A percentile compares a stretch with the other conserved stretches of the same genome.
Evolutionary conservation across 169 alveolate genomes (phyloP).

Genomic region (Plasmodium malariae): DNA sequence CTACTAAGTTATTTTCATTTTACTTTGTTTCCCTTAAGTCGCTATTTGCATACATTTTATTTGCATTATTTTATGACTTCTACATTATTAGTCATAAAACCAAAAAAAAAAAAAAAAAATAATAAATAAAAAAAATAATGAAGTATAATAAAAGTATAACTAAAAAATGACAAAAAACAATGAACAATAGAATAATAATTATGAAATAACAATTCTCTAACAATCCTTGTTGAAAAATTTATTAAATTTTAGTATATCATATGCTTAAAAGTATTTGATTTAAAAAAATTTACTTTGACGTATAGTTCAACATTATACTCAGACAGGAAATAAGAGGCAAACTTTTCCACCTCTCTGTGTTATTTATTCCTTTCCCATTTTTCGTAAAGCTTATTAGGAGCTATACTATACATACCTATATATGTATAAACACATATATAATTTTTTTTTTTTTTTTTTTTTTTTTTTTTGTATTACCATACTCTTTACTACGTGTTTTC

Average conservation of each 20-base stretch:
- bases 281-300: background rate
- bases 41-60: background rate
- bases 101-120: background rate
- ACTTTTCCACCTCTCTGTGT: slow-evolving; percentile 5
- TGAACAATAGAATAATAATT: too few relatives aligned
- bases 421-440: too few relatives aligned
- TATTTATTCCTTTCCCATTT: slow-evolving; percentile 5
- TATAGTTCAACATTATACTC: slow-evolving; percentile 6
- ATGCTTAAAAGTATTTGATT: slow-evolving; percentile 52
- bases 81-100: background rate
- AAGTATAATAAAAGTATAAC: too few relatives aligned
- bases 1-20: background rate
- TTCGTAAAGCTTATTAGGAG: slow-evolving; percentile 16
- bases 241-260: background rate
- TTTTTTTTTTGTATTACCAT: background rate
- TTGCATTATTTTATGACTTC: background rate
- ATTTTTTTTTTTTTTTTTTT: slow-evolving; percentile 30
- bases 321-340: slow-evolving; percentile 7
- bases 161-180: too few relatives aligned
- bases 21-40: background rate
- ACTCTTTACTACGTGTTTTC: background rate
- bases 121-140: too few relatives aligned
- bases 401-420: too few relatives aligned
- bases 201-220: too few relatives aligned
- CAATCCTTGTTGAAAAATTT: slow-evolving; percentile 21